Percentiles rank a stretch among this genome's conserved stretches.
Evolutionary conservation across 805 yeast genomes (phyloP).

Genomic region (Danielozyma ontarioensis): DNA sequence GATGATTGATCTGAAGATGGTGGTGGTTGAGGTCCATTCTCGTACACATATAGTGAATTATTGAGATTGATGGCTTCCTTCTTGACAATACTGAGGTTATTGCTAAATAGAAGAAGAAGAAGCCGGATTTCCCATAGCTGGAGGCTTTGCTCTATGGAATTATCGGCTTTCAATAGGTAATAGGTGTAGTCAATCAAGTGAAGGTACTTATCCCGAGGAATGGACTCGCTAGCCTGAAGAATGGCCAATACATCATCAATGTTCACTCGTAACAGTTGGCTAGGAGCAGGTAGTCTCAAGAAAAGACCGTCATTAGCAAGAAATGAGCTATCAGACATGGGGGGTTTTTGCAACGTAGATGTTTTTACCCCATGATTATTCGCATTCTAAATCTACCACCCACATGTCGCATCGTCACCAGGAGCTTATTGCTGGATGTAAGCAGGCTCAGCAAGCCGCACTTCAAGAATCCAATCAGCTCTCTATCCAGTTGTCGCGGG

Average conservation of each 20-base stretch:
- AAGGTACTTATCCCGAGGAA: conserved; percentile 1
- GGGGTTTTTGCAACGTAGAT: no score
- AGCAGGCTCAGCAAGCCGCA: conserved; percentile 24
- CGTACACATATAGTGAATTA: conserved; percentile 28
- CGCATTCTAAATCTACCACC: no score
- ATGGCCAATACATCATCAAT: conserved; percentile 1
- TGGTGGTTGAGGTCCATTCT: conserved; percentile 13
- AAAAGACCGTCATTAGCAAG: conserved; percentile 11
- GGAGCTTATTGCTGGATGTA: conserved; percentile 27
- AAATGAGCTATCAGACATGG: not conserved
- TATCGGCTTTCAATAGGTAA: conserved; percentile 7
- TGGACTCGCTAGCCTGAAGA: not conserved
- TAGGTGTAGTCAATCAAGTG: conserved; percentile 11
- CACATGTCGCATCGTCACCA: no score
- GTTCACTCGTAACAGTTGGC: not conserved
- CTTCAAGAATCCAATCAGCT: conserved; percentile 21
- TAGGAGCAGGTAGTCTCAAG: conserved; percentile 9
- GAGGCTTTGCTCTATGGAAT: conserved; percentile 7
- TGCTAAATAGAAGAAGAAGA: conserved; percentile 22
- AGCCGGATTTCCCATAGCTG: conserved; percentile 35
- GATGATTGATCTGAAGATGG: conserved; percentile 1
- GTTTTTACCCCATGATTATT: no score
- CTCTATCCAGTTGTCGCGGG: conserved; percentile 19
- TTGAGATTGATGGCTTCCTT: conserved; percentile 34
- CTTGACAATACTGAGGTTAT: conserved; percentile 26